Conservation (phyloP, 2,329 filamentous ascomycete species). For the Pseudogymnoascus sp. region DNA sequence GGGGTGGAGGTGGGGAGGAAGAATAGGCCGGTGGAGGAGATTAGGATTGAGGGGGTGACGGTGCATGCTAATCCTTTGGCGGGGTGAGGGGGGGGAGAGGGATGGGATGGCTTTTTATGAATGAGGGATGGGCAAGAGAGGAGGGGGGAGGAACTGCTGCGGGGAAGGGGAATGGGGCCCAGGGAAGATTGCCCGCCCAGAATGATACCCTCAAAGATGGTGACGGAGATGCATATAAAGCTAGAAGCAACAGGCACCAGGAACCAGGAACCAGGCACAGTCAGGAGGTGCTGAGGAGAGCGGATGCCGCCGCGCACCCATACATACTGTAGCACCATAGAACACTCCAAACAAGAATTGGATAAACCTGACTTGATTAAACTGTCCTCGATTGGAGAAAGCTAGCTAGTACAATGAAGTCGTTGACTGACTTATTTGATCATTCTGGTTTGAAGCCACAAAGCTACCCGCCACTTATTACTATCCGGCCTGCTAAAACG, state of each 20-base stretch:
- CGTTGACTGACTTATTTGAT: background rate
- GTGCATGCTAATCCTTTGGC: conserved; percentile 76
- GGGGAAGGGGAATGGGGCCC: background rate
- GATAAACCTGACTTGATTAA: background rate
- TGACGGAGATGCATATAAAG: background rate
- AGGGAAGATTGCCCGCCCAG: background rate
- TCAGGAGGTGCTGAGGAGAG: background rate
- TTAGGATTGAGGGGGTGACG: conserved; percentile 60
- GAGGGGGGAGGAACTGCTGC: background rate
- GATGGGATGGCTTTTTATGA: background rate
- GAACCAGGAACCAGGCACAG: background rate
- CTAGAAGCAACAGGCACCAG: background rate
- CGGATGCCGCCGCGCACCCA: background rate
- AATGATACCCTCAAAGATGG: background rate
- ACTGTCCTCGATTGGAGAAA: background rate
- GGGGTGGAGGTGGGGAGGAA: conserved; percentile 68
- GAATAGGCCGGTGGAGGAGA: conserved; percentile 58
- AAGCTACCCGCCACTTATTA: background rate
- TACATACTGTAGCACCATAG: background rate
- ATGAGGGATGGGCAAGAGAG: background rate
- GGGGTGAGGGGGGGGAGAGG: background rate
- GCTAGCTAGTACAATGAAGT: background rate
- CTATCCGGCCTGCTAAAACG: background rate
- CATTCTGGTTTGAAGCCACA: background rate
- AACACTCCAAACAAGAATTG: background rate